Evolutionary conservation across 73 alveolate genomes (phyloP), one percentile per base, ranked within the genome.

Genomic region (Paramecium sonneborni): DNA sequence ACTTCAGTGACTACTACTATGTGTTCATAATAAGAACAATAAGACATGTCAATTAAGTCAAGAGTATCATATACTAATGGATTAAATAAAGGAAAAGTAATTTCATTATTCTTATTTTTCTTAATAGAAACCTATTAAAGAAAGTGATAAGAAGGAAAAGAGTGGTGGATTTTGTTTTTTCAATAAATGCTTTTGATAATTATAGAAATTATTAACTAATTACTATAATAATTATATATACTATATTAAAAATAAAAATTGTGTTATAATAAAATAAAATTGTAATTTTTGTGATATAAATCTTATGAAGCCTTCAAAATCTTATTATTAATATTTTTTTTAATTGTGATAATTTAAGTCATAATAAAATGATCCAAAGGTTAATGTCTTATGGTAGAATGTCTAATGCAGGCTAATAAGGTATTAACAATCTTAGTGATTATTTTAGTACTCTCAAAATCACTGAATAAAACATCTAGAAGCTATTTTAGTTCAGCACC

Each of bases 101-200:
- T 43, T 2, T 18, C 15, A 41, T 0, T 43, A 28, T 79, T 79
- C 24, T 62, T 30, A 26, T 52, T 52, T 52, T 52, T 52, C 68
- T 21, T 3, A 10, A 1, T 52, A 79, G 90, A 79, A 79, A 44
- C 72, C 43, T 18, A 79, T 79, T 14, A 72, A 35, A 35, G 57
- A 72, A 35, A 62, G 21, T 15, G 55, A 44, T n/a, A 37, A 72
- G 52, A 41, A 79, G 55, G 90, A 79, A 14, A 79, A 79, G 35
- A 46, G 72, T 23, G 90, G 90, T 39, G 90, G 90, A 39, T 79
- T 79, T 34, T 79, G 90, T 8, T 79, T 79, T 79, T 44, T 79
- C 69, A 79, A 79, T 24, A 23, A 79, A 28, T 79, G 90, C 90
- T 43, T 79, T 44, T 79, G 90, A 79, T 72, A 72, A 72, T 26